Conservation (phyloP, 2,329 filamentous ascomycete genomes). For the Biscogniauxia mediterranea region DNA sequence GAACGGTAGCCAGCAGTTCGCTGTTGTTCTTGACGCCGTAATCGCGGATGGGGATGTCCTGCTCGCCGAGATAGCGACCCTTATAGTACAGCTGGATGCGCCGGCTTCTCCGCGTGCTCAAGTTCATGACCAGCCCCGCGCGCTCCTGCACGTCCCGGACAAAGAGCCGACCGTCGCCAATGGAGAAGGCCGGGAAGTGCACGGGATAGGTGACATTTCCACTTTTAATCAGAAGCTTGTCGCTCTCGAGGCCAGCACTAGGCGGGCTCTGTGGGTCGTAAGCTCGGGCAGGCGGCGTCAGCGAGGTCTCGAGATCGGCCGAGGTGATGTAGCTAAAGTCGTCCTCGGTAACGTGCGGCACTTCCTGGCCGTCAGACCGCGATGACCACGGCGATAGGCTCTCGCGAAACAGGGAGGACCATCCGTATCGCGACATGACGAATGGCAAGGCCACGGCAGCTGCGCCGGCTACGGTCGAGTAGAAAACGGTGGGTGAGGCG, state of each 20-base stretch:
- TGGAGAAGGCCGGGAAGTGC: constrained; percentile 73
- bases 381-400: constrained; percentile 53
- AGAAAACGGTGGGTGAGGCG: constrained; percentile 47
- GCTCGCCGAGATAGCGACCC: constrained; percentile 67
- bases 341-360: constrained; percentile 67
- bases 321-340: constrained; percentile 84
- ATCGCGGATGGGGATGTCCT: constrained; percentile 52
- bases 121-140: constrained; percentile 63
- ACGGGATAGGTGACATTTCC: constrained; percentile 64
- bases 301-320: constrained; percentile 59
- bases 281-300: constrained; percentile 35
- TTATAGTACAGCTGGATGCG: constrained; percentile 71
- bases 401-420: constrained; percentile 42
- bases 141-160: constrained; percentile 66
- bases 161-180: constrained; percentile 69
- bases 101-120: constrained; percentile 50
- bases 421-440: constrained; percentile 56
- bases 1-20: constrained; percentile 59
- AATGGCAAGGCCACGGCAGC: constrained; percentile 49
- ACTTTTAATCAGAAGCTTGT: constrained; percentile 69
- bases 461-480: constrained; percentile 49
- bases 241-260: constrained; percentile 53
- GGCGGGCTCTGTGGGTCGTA: constrained; percentile 40
- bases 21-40: constrained; percentile 62
- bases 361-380: constrained; percentile 40